Evolutionary conservation across 2,329 filamentous ascomycete genomes (phyloP), one percentile per base, ranked within the genome.

Genomic region (Penicillium sp.): DNA sequence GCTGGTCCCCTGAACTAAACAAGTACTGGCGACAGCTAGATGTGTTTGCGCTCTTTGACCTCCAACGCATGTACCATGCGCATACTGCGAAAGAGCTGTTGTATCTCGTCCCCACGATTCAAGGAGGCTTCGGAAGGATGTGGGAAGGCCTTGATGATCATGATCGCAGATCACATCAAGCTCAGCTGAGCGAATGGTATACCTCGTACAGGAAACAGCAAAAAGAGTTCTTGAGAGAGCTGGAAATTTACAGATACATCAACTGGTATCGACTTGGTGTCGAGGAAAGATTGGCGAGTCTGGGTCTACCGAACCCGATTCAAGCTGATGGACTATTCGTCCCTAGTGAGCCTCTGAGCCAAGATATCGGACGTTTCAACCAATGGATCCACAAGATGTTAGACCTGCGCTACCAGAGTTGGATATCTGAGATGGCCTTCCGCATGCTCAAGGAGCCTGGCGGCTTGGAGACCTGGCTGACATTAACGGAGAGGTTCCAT

Each of bases 11-110:
- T n/a, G n/a, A 56, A 22, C n/a, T 61, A 7, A 52, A 65, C 57
- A 66, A 66, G 34, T 58, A 67, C 57, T 73, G 68, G 71, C 67
- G 65, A 25, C 71, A 73, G 35, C 63, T 73, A 17, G 70, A 74
- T 62, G 58, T 67, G 41, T 53, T 68, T 34, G 67, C 69, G 15
- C 67, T 67, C 15, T 68, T 72, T 35, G 58, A 67, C 5, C 48
- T 67, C 2, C n/a, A 56, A 1, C n/a, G 57, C 6, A 15, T 35
- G 8, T 37, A 58, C 41, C 1, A 41, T 3, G 54, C 41, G 42
- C 28, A 22, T 7, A 35, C 69, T 15, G 31, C 43, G 2, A 42
- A 52, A 20, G 67, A 69, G 28, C 11, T 48, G 15, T 35, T 47
- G 34, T 61, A 63, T 38, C 55, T 69, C 28, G 28, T 55, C 8